phyloP scores from a whole-genome alignment of 352 stramenopile genomes.

The Phytophthora vignae region DNA sequence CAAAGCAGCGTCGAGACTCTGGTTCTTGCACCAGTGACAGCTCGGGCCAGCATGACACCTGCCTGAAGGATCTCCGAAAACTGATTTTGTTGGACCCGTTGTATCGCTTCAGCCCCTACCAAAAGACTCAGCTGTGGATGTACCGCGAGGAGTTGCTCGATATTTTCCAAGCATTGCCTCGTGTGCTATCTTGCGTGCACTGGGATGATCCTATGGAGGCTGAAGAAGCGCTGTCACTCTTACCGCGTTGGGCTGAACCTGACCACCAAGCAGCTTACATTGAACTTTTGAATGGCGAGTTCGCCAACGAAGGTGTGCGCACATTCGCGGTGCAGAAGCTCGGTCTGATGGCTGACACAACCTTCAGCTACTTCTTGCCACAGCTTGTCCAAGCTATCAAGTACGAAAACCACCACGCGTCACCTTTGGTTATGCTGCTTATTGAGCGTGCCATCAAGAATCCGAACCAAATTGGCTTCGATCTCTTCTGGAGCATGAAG shows the following conservation, averaged over 20 bases:
- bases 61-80: constrained; percentile 72
- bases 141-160: constrained; percentile 85
- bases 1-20: constrained; percentile 63
- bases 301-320: constrained; percentile 76
- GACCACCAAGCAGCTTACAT: constrained; percentile 86
- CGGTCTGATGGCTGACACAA: constrained; percentile 85
- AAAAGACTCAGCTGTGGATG: constrained; percentile 86
- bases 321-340: constrained; percentile 83
- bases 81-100: constrained; percentile 86
- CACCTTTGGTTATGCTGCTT: constrained; percentile 74
- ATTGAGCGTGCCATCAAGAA: constrained; percentile 92
- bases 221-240: constrained; percentile 72
- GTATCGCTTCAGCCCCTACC: constrained; percentile 82
- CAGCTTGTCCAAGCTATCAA: constrained; percentile 92
- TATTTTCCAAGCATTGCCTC: constrained; percentile 74
- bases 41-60: constrained; percentile 54
- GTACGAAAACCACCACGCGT: constrained; percentile 89
- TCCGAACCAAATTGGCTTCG: constrained; percentile 89
- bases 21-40: constrained; percentile 66
- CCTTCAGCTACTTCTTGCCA: constrained; percentile 89
- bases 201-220: constrained; percentile 80
- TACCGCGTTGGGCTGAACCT: constrained; percentile 73
- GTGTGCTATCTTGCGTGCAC: constrained; percentile 82
- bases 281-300: constrained; percentile 84
- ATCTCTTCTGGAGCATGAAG: constrained; percentile 92